Percentiles rank a stretch among this genome's conserved stretches.
These are phyloP conservation scores for Pseudogymnoascus sp. DNA, from an alignment of 2,329 filamentous ascomycete genomes.

Conservation along the genomic window DNA sequence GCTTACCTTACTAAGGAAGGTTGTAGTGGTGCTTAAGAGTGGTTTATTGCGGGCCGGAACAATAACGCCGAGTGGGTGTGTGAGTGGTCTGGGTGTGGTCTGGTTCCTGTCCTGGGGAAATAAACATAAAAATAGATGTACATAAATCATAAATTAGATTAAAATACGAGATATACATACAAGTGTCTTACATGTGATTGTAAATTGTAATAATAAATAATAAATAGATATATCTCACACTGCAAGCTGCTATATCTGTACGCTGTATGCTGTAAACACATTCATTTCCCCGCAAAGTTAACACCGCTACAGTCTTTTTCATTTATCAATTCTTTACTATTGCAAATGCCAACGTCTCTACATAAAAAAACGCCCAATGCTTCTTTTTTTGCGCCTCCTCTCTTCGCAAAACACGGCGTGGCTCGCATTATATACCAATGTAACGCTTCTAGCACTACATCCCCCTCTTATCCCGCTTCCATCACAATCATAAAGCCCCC, in stretches of 20 bases:
- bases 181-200: neutral
- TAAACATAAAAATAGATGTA: neutral
- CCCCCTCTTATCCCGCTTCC: neutral
- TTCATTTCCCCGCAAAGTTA: neutral
- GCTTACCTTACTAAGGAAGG: neutral
- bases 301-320: neutral
- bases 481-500: constrained; percentile 3
- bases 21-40: neutral
- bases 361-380: constrained; percentile 8
- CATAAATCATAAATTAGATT: neutral
- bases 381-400: constrained; percentile 10
- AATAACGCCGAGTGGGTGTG: neutral
- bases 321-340: constrained; percentile 10
- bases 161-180: neutral
- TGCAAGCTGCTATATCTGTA: neutral
- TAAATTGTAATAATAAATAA: neutral
- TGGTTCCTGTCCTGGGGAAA: neutral
- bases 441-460: constrained; percentile 7
- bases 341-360: constrained; percentile 2
- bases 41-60: neutral
- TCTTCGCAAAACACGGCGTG: constrained; percentile 6
- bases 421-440: constrained; percentile 10
- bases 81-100: neutral
- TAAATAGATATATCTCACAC: neutral
- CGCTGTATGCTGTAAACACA: neutral